Evolutionary conservation across 2,329 filamentous ascomycete species (phyloP).

Genomic region (Cladobotryum mycophilum): DNA sequence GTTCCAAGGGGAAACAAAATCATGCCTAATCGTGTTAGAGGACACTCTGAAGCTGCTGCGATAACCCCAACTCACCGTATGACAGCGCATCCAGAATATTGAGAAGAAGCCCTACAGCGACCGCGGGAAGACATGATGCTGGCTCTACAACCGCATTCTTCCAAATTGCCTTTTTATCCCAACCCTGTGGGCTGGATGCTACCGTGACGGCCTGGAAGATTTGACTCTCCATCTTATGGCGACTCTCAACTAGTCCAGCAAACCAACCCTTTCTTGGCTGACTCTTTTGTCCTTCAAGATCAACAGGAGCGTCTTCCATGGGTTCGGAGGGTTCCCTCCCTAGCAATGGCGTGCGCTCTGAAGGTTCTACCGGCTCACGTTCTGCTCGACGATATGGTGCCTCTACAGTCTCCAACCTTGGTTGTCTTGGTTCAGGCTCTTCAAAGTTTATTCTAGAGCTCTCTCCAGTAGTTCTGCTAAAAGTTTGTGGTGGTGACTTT

Average conservation of each 20-base stretch:
- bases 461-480: no score
- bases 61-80: conserved; percentile 55
- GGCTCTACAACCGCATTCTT: conserved; percentile 59
- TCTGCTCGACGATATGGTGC: conserved; percentile 9
- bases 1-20: conserved; percentile 90
- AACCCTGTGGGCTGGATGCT: conserved; percentile 58
- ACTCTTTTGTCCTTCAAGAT: conserved; percentile 48
- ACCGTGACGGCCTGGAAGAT: conserved; percentile 26
- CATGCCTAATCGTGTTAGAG: conserved; percentile 53
- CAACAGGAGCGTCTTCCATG: conserved; percentile 21
- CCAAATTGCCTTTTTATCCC: conserved; percentile 63
- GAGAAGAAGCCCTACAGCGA: conserved; percentile 79
- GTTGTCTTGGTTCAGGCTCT: not conserved
- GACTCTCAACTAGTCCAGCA: conserved; percentile 23
- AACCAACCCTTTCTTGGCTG: conserved; percentile 28
- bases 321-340: conserved; percentile 27
- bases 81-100: conserved; percentile 94
- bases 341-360: conserved; percentile 46
- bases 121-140: conserved; percentile 69
- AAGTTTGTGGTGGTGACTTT: conserved; percentile 37
- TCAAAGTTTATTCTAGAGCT: not conserved
- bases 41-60: not conserved
- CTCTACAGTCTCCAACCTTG: conserved; percentile 3
- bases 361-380: conserved; percentile 15
- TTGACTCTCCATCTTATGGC: conserved; percentile 27